phyloP scores from a whole-genome alignment of 768 basidiomycete species.

The Suillus fuscotomentosus region DNA sequence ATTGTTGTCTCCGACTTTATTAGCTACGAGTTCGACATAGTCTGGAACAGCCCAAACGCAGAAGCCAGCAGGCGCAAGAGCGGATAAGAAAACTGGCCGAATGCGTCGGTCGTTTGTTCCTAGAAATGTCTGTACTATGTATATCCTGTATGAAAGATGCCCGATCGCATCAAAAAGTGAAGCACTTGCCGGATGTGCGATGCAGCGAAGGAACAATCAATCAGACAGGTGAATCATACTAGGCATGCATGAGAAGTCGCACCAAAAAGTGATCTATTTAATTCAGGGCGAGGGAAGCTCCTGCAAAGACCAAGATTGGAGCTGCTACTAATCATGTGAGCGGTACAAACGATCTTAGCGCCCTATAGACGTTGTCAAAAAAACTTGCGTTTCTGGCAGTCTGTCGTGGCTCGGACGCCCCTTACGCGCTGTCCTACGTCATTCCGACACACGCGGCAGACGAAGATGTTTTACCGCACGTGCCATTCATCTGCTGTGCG shows the following conservation, averaged over 20 bases:
- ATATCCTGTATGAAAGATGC: neutral
- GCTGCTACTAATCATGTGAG: neutral
- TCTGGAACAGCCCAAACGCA: neutral
- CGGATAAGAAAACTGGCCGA: neutral
- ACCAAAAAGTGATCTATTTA: neutral
- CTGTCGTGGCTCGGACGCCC: neutral
- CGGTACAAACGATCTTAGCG: neutral
- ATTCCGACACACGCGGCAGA: neutral
- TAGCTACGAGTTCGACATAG: neutral
- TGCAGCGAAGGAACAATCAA: neutral
- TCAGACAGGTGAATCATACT: neutral
- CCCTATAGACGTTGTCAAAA: neutral
- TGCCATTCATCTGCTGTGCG: conserved; percentile 4
- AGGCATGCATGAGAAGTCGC: neutral
- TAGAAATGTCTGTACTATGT: neutral
- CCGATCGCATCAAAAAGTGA: neutral
- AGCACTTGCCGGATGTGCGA: neutral
- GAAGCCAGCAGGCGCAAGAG: neutral
- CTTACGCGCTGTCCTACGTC: neutral
- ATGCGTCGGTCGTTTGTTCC: neutral
- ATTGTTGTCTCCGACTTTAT: neutral
- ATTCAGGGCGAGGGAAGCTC: conserved; percentile 1
- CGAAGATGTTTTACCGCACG: conserved; percentile 8
- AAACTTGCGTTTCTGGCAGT: neutral
- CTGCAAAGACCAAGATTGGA: neutral